Evolutionary conservation across 352 stramenopile species (phyloP).

Genomic region (Elongisporangium prolatum): DNA sequence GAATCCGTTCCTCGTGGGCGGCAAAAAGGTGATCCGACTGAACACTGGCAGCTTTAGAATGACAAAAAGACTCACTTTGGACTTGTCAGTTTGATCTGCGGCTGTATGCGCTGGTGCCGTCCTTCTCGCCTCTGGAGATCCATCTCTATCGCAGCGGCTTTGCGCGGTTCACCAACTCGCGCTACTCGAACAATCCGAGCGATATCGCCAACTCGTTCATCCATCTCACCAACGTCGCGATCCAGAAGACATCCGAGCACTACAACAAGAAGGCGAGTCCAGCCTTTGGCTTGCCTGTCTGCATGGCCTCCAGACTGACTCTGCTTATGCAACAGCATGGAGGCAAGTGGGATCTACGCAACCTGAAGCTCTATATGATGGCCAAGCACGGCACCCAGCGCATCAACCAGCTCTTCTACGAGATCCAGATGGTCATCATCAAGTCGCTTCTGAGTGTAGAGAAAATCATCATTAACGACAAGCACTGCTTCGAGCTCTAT

Average conservation of each 20-base stretch:
- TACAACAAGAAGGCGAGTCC: conserved; percentile 83
- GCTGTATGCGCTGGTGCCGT: conserved; percentile 91
- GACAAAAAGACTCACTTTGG: neutral
- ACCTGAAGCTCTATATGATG: conserved; percentile 91
- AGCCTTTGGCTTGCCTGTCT: neutral
- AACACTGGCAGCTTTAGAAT: neutral
- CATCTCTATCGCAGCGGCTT: conserved; percentile 92
- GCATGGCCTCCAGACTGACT: neutral
- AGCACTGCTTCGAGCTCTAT: conserved; percentile 95
- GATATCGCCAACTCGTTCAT: conserved; percentile 91
- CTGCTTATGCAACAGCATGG: conserved; percentile 44
- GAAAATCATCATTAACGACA: conserved; percentile 94
- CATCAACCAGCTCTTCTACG: conserved; percentile 85
- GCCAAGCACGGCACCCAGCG: conserved; percentile 75
- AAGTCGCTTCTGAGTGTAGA: conserved; percentile 86
- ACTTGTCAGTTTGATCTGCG: conserved; percentile 87
- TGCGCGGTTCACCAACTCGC: conserved; percentile 87
- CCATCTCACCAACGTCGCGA: conserved; percentile 93
- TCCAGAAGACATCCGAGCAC: conserved; percentile 93
- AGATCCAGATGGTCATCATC: conserved; percentile 90
- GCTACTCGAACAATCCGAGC: conserved; percentile 87
- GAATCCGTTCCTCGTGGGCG: conserved; percentile 91
- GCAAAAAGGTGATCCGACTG: conserved; percentile 76
- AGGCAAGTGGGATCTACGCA: conserved; percentile 90
- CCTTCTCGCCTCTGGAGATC: conserved; percentile 89